Base-by-base conservation (phyloP, 176 grass and related monocot species). In the Carex myosuroides region DNA sequence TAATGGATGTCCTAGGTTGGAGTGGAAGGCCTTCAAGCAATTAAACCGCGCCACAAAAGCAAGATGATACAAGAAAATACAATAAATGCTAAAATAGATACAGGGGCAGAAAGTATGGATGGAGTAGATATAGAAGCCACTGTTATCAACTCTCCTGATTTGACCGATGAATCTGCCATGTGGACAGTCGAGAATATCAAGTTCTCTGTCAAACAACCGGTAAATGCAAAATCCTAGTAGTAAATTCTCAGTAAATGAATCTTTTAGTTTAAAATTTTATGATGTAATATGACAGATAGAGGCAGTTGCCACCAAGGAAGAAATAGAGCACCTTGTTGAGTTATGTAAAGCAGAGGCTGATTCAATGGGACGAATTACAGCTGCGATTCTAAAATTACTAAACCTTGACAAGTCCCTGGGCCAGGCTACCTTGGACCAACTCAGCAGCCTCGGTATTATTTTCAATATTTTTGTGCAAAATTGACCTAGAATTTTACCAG, bases 401-500 rank as follows among this genome's bases (percentile, higher is more conserved):
- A 95, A 92, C 68, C 97, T 99, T 66, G 97, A 99, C 39, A 94
- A 95, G 80, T 95, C 97, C 64, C 97, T 99, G 69, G 97, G 97
- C 11, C 89, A 89, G 56, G 89, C 87, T 86, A 89, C 97, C 65
- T 92, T 99, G 55, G 89, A 95, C 80, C 93, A 95, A 80, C 93
- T 96, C 42, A 86, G 83, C 60, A 99, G 93, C 87, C 84, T 99
- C 78, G 97, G 97, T 99, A 99, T 87, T 84, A 46, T 21, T 59
- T 58, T n/a, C 11, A 11, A 57, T 78, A 17, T 56, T 32, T 57
- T 56, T 78, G 10, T 57, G 14, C 26, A 33, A 57, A 78, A 35
- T 13, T 57, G 26, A 8, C 44, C 17, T 41, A 66, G 48, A 46
- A 87, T 77, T 69, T 62, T 76, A 35, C n/a, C 64, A 32, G 52